Evolutionary conservation across 1,284 basidiomycete species (phyloP).

Genomic region (Boletus semigastroideus): DNA sequence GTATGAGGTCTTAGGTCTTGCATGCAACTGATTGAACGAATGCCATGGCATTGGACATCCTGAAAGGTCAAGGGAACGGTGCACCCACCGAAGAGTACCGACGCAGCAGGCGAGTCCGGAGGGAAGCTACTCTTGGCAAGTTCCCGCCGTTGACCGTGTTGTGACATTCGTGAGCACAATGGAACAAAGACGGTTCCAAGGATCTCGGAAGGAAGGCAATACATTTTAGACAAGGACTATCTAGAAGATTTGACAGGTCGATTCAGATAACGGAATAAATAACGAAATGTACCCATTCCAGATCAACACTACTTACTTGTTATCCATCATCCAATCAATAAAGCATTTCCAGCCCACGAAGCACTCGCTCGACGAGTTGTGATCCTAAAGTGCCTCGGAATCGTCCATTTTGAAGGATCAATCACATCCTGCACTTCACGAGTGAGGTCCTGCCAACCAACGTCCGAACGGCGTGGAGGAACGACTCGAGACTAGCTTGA

Average conservation of each 20-base stretch:
- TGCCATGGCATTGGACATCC: too few species aligned
- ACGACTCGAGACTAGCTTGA: conserved; percentile 15
- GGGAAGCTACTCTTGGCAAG: too few species aligned
- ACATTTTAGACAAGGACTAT: background rate
- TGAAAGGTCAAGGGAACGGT: too few species aligned
- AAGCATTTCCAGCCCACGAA: conserved; percentile 9
- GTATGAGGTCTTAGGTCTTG: too few species aligned
- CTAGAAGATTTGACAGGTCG: background rate
- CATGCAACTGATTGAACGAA: too few species aligned
- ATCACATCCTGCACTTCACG: conserved; percentile 25
- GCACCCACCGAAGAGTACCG: too few species aligned
- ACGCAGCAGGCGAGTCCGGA: too few species aligned
- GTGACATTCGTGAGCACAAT: too few species aligned
- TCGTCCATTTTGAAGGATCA: conserved; percentile 21
- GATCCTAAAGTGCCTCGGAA: conserved; percentile 19
- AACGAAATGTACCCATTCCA: background rate
- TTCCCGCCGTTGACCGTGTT: too few species aligned
- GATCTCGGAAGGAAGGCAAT: too few species aligned
- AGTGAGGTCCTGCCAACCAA: conserved; percentile 19
- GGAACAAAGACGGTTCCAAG: too few species aligned
- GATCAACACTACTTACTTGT: background rate
- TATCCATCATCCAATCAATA: conserved; percentile 3
- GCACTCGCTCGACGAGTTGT: conserved; percentile 8
- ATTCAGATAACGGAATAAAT: background rate
- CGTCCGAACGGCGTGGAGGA: conserved; percentile 18